These are phyloP conservation scores for Bruguiera parviflora DNA, from an alignment of 345 rosid genomes.

Conservation along the genomic window DNA sequence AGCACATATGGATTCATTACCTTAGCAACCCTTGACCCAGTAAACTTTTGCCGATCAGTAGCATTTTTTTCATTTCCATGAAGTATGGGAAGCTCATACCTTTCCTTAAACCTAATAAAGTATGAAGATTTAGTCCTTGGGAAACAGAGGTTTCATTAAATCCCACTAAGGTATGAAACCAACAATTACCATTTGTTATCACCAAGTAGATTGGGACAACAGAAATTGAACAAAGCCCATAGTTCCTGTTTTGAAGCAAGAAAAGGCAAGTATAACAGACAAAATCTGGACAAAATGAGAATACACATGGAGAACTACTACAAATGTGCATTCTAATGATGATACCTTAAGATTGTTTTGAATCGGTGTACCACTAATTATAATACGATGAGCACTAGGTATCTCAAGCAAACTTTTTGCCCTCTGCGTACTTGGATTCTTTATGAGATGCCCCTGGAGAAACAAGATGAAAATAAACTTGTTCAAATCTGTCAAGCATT, in stretches of 20 bases:
- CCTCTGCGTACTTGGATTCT: slow-evolving; percentile 95
- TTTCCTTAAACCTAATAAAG: slow-evolving; percentile 73
- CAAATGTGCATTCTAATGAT: slow-evolving; percentile 13
- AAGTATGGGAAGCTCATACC: slow-evolving; percentile 67
- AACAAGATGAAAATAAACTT: not conserved
- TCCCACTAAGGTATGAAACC: slow-evolving; percentile 12
- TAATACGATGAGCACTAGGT: slow-evolving; percentile 81
- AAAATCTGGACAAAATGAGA: slow-evolving; percentile 9
- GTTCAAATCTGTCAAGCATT: too few species aligned
- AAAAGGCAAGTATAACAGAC: not conserved
- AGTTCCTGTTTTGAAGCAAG: slow-evolving; percentile 55
- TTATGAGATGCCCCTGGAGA: slow-evolving; percentile 89
- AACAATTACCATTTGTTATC: slow-evolving; percentile 69
- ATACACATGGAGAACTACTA: slow-evolving; percentile 4
- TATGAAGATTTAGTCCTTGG: slow-evolving; percentile 17
- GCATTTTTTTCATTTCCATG: slow-evolving; percentile 93
- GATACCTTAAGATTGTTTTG: slow-evolving; percentile 95
- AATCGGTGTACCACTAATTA: slow-evolving; percentile 93
- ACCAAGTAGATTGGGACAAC: slow-evolving; percentile 82
- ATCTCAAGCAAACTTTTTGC: slow-evolving; percentile 96
- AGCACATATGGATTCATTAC: slow-evolving; percentile 34
- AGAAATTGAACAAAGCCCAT: slow-evolving; percentile 94
- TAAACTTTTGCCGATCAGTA: slow-evolving; percentile 77
- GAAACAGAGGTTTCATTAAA: slow-evolving; percentile 21
- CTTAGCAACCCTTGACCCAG: slow-evolving; percentile 93